Evolutionary conservation across 1,284 basidiomycete genomes (phyloP).

Genomic region (Stygiomarasmius scandens): DNA sequence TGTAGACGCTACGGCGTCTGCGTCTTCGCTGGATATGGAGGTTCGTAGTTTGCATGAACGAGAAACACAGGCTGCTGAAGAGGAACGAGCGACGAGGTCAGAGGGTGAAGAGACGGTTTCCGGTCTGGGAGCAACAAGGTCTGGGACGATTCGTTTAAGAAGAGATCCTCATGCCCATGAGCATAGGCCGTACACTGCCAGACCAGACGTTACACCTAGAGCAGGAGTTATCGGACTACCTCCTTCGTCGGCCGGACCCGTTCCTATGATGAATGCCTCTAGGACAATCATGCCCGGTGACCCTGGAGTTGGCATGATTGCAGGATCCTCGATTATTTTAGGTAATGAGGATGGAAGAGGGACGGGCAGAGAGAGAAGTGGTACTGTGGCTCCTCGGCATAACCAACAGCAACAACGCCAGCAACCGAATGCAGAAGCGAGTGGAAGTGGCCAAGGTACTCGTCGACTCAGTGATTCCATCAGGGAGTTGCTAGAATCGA

Average conservation of each 20-base stretch:
- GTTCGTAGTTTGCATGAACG: neutral
- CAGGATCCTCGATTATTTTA: neutral
- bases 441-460: neutral
- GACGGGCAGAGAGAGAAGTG: conserved; percentile 25
- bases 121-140: neutral
- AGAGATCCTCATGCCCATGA: neutral
- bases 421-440: neutral
- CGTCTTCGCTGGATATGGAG: neutral
- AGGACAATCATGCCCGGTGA: neutral
- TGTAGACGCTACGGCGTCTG: conserved; percentile 2
- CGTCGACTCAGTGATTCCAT: neutral
- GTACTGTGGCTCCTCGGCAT: neutral
- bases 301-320: neutral
- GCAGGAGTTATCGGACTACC: conserved; percentile 26
- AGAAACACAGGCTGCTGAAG: neutral
- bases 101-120: neutral
- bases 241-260: conserved; percentile 12
- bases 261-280: conserved; percentile 26
- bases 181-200: conserved; percentile 4
- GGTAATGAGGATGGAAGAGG: conserved; percentile 5
- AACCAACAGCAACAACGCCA: neutral
- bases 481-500: neutral
- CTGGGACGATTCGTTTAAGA: neutral
- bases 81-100: neutral
- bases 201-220: conserved; percentile 45